These are phyloP conservation scores for Amanita thiersii DNA, from an alignment of 768 basidiomycete species.

Conservation along the genomic window DNA sequence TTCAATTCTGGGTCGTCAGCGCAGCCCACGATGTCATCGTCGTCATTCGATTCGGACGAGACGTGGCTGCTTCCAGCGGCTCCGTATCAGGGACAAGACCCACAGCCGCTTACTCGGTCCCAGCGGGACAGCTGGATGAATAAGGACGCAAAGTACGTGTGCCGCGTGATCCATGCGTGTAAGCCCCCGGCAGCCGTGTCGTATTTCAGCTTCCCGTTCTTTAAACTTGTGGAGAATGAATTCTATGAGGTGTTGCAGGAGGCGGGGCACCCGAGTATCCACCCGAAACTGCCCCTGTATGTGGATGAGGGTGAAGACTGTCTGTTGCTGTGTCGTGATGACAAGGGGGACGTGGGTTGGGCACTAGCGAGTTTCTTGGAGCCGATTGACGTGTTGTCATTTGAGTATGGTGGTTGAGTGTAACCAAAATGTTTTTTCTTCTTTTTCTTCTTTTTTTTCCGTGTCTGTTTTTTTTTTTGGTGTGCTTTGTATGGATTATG, in stretches of 20 bases:
- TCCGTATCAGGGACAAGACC: slow-evolving; percentile 12
- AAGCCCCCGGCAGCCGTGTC: slow-evolving; percentile 52
- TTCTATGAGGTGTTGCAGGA: slow-evolving; percentile 65
- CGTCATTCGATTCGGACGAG: slow-evolving; percentile 1
- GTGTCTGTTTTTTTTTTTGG: background rate
- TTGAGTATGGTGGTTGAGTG: slow-evolving; percentile 1
- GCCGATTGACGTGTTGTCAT: slow-evolving; percentile 30
- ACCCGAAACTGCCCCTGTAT: slow-evolving; percentile 65
- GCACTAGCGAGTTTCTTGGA: slow-evolving; percentile 75
- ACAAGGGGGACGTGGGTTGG: slow-evolving; percentile 58
- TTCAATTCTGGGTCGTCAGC: slow-evolving; percentile 6
- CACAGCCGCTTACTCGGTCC: slow-evolving; percentile 18
- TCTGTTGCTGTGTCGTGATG: slow-evolving; percentile 61
- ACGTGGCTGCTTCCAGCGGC: slow-evolving; percentile 12
- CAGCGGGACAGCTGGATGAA: slow-evolving; percentile 35
- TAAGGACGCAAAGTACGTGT: slow-evolving; percentile 52
- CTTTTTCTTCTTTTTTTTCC: background rate
- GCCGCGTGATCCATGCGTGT: slow-evolving; percentile 63
- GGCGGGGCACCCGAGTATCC: slow-evolving; percentile 70
- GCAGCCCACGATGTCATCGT: background rate
- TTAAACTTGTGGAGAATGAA: slow-evolving; percentile 55
- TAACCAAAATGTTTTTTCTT: background rate
- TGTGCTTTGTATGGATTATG: too few relatives aligned
- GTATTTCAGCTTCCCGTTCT: slow-evolving; percentile 74
- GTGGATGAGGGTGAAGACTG: slow-evolving; percentile 78